These are phyloP conservation scores for Ambrosiella cleistominuta DNA, from an alignment of 2,329 filamentous ascomycete species.

Conservation along the genomic window DNA sequence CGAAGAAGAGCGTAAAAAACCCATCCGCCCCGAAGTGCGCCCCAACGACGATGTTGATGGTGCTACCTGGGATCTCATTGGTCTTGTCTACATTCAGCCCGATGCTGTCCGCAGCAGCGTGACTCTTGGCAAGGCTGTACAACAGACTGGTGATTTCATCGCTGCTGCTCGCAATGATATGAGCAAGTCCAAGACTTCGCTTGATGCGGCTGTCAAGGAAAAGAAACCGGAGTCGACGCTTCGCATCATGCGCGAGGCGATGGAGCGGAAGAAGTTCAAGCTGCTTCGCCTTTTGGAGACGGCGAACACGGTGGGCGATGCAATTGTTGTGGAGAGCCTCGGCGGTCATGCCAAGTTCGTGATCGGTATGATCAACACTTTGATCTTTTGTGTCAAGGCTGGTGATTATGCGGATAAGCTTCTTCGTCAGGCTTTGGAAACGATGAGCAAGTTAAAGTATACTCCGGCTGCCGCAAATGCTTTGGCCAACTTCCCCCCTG, in stretches of 20 bases:
- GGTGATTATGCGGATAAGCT: slow-evolving; percentile 35
- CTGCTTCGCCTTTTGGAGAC: slow-evolving; percentile 35
- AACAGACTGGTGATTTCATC: slow-evolving; percentile 32
- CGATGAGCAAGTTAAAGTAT: slow-evolving; percentile 46
- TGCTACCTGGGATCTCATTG: slow-evolving; percentile 35
- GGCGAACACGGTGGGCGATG: slow-evolving; percentile 36
- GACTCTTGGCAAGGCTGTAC: slow-evolving; percentile 30
- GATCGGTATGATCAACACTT: slow-evolving; percentile 33
- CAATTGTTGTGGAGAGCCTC: slow-evolving; percentile 38
- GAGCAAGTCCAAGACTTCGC: slow-evolving; percentile 28
- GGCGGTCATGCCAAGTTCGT: slow-evolving; percentile 40
- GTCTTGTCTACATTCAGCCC: slow-evolving; percentile 31
- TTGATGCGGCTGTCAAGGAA: slow-evolving; percentile 28
- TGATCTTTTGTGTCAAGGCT: slow-evolving; percentile 36
- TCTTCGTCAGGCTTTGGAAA: slow-evolving; percentile 37
- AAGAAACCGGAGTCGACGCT: slow-evolving; percentile 23
- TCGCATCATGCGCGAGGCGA: slow-evolving; percentile 14
- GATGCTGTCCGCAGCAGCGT: slow-evolving; percentile 22
- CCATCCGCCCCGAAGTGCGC: slow-evolving; percentile 25
- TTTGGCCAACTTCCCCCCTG: slow-evolving; percentile 39
- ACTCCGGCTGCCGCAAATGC: slow-evolving; percentile 32
- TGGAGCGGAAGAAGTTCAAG: slow-evolving; percentile 29
- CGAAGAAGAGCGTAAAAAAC: slow-evolving; percentile 25
- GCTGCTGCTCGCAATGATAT: slow-evolving; percentile 30
- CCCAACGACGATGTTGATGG: slow-evolving; percentile 29